Conservation (phyloP, 495 filamentous ascomycete genomes). For the Apodospora peruviana region DNA sequence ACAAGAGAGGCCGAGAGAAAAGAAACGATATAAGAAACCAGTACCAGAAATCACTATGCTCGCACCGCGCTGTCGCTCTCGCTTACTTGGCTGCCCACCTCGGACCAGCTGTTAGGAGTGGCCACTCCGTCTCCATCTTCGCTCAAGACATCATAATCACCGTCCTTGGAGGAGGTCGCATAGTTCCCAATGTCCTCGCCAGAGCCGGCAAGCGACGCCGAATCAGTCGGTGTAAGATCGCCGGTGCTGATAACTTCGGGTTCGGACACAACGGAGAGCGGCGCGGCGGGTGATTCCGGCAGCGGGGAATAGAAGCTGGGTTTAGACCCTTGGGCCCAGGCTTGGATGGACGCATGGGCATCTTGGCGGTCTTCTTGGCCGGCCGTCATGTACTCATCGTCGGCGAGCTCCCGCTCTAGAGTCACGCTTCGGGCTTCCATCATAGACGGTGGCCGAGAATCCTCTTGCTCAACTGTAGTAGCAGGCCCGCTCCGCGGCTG, state of each 20-base stretch:
- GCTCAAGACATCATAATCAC: slow-evolving; percentile 57
- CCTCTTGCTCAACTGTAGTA: slow-evolving; percentile 3
- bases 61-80: slow-evolving; percentile 40
- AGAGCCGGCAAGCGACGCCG: slow-evolving; percentile 38
- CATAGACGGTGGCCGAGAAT: neutral
- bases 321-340: slow-evolving; percentile 43
- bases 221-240: slow-evolving; percentile 47
- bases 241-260: slow-evolving; percentile 40
- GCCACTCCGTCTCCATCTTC: slow-evolving; percentile 54
- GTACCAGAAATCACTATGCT: no score
- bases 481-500: slow-evolving; percentile 11
- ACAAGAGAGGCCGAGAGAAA: no score
- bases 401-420: slow-evolving; percentile 30
- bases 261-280: slow-evolving; percentile 38
- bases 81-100: slow-evolving; percentile 69
- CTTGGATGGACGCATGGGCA: slow-evolving; percentile 48
- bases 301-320: slow-evolving; percentile 48
- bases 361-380: slow-evolving; percentile 33
- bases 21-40: no score
- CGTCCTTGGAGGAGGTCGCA: slow-evolving; percentile 23
- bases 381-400: slow-evolving; percentile 42
- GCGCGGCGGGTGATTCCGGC: slow-evolving; percentile 31
- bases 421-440: slow-evolving; percentile 13
- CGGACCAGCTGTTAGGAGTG: slow-evolving; percentile 72
- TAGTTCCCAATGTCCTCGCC: slow-evolving; percentile 35